These are phyloP conservation scores for Xylaria telfairii DNA, from an alignment of 495 filamentous ascomycete species.

Conservation along the genomic window DNA sequence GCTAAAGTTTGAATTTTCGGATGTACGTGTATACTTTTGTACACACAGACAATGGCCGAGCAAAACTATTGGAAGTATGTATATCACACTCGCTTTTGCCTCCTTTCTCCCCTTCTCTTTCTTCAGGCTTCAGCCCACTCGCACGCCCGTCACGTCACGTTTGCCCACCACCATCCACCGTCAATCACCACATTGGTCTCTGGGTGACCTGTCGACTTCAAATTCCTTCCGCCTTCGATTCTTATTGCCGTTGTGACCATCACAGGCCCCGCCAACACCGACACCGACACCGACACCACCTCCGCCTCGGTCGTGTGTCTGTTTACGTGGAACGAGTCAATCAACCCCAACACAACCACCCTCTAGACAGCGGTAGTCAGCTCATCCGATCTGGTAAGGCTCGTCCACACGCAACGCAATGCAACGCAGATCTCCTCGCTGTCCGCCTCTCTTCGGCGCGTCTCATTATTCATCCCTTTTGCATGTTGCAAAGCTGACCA, in stretches of 20 bases:
- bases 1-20: slow-evolving; percentile 20
- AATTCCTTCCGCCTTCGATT: slow-evolving; percentile 41
- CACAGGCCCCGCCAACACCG: slow-evolving; percentile 10
- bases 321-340: slow-evolving; percentile 1
- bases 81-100: slow-evolving; percentile 33
- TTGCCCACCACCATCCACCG: slow-evolving; percentile 43
- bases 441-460: neutral
- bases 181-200: slow-evolving; percentile 43
- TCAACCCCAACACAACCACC: neutral
- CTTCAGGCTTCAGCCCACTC: slow-evolving; percentile 42
- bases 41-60: slow-evolving; percentile 1
- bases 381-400: slow-evolving; percentile 6
- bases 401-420: neutral
- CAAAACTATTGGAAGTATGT: neutral
- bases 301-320: slow-evolving; percentile 21
- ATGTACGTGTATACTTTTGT: neutral
- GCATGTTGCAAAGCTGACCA: slow-evolving; percentile 14
- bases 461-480: neutral
- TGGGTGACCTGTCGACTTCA: slow-evolving; percentile 44
- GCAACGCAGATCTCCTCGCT: neutral
- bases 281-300: slow-evolving; percentile 1
- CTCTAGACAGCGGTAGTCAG: neutral
- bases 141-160: slow-evolving; percentile 40
- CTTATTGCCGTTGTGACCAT: slow-evolving; percentile 34
- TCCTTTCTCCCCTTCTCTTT: slow-evolving; percentile 40